Percentiles rank a stretch among this genome's conserved stretches.
These are phyloP conservation scores for Trichoderma sp. DNA, from an alignment of 2,329 filamentous ascomycete genomes.

Conservation along the genomic window DNA sequence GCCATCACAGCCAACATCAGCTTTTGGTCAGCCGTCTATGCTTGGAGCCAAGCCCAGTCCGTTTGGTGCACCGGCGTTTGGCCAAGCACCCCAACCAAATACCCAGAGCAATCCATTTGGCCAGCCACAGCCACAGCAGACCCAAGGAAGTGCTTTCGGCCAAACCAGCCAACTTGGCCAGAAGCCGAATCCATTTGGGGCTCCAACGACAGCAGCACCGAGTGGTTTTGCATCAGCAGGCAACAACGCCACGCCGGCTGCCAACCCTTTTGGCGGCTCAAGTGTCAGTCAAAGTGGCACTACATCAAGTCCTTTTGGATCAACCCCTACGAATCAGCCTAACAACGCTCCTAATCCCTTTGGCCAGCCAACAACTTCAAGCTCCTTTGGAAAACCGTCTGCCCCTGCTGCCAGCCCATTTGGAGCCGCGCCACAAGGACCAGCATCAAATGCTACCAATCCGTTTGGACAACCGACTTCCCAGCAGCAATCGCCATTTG, in stretches of 20 bases:
- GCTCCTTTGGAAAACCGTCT: conserved; percentile 38
- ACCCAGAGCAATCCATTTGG: conserved; percentile 38
- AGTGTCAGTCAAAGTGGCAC: conserved; percentile 27
- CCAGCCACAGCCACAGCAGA: conserved; percentile 36
- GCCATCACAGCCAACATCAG: conserved; percentile 39
- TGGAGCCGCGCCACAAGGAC: conserved; percentile 31
- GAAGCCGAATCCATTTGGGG: conserved; percentile 46
- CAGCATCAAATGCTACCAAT: conserved; percentile 32
- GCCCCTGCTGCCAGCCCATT: conserved; percentile 38
- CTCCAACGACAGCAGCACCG: conserved; percentile 27
- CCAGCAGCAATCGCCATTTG: conserved; percentile 32
- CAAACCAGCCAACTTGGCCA: conserved; percentile 45
- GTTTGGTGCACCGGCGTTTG: conserved; percentile 43
- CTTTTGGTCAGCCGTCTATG: conserved; percentile 49
- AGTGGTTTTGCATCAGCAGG: conserved; percentile 37
- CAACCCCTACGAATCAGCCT: conserved; percentile 21
- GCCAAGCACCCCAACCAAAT: conserved; percentile 42
- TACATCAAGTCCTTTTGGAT: conserved; percentile 28
- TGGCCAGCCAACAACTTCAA: conserved; percentile 30
- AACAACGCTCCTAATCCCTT: conserved; percentile 35
- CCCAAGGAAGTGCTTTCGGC: conserved; percentile 38
- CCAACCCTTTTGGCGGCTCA: conserved; percentile 39
- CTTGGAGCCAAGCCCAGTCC: conserved; percentile 42
- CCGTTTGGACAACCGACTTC: conserved; percentile 37
- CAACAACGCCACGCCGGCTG: conserved; percentile 32